Base-by-base conservation (phyloP, 2,329 filamentous ascomycete genomes). In the Cryphonectria radicalis region DNA sequence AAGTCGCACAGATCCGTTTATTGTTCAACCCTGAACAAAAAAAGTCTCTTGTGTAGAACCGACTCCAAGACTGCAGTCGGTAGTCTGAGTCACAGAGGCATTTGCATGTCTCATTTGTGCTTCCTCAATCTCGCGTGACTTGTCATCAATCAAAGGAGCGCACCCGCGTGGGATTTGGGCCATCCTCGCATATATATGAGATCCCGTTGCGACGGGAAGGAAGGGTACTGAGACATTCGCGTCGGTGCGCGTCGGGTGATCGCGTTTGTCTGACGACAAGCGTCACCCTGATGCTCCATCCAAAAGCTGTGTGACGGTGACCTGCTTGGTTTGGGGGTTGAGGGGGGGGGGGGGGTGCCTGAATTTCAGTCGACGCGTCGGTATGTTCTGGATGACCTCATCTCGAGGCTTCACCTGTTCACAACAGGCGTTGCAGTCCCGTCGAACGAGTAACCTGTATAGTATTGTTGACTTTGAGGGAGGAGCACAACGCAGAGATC, bases 161-260 rank as follows among this genome's bases (percentile, higher is more conserved):
- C n/a, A 3, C 10, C 10, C 37, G 11, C 37, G 37, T 40, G 37
- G 37, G 32, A 32, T 32, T 13, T 11, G 37, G 46, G 19, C n/a
- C 46, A 53, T 53, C 25, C 46, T 53, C 46, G 46, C 19, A 10
- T 37, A 37, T 37, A 37, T 22, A 22, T 50, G 46, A 5, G n/a
- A n/a, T 25, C 50, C 4, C 57, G 13, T 25, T 60, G 28, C 28
- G 57, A 60, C 28, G 59, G 59, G 14, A 40, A 19, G 57, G 28
- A 37, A 32, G 37, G 37, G 37, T n/a, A 50, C 59, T 62, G 59
- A 62, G 59, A 62, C 59, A 62, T 62, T 10, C 59, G 59, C 59
- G 59, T 40, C 35, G 59, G 59, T 40, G 32, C 59, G 59, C 19
- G 59, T 40, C 28, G 57, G 6, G 57, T 60, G 57, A 2, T 11